Conservation (phyloP, 2,329 filamentous ascomycete genomes). For the Pyricularia sp. region DNA sequence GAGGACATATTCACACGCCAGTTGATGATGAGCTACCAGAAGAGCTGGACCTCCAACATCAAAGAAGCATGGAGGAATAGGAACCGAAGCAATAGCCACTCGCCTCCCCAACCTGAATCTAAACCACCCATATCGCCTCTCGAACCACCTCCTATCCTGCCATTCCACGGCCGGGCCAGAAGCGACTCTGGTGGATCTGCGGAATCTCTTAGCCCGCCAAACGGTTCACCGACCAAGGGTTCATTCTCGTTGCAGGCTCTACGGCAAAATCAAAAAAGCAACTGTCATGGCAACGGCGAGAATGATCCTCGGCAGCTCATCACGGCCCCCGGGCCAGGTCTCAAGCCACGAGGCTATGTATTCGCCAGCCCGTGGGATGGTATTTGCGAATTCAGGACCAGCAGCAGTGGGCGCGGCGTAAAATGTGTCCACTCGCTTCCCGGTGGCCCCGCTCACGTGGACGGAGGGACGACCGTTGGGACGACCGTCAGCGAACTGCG, state of each 20-base stretch:
- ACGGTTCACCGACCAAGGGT: neutral
- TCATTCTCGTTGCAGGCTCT: neutral
- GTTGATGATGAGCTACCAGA: conserved; percentile 44
- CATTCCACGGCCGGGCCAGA: conserved; percentile 16
- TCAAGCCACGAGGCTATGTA: conserved; percentile 53
- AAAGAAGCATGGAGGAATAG: conserved; percentile 29
- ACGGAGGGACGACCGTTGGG: conserved; percentile 16
- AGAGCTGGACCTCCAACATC: conserved; percentile 34
- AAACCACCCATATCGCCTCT: neutral
- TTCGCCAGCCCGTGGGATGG: conserved; percentile 83
- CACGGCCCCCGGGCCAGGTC: conserved; percentile 30
- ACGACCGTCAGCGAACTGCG: conserved; percentile 66
- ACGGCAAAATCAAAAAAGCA: neutral
- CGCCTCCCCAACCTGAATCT: conserved; percentile 2
- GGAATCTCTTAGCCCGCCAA: conserved; percentile 12
- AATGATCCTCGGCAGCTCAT: conserved; percentile 12
- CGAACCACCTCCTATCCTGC: conserved; percentile 3
- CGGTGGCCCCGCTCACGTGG: conserved; percentile 10
- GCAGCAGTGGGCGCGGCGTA: conserved; percentile 59
- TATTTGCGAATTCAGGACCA: conserved; percentile 72
- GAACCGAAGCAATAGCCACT: conserved; percentile 15
- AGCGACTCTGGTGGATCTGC: conserved; percentile 23
- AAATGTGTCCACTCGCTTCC: conserved; percentile 59
- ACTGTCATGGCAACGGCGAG: neutral
- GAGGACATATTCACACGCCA: conserved; percentile 35